phyloP scores from a whole-genome alignment of 225 moss, liverwort and hornwort genomes.

The Takakia lepidozioides region DNA sequence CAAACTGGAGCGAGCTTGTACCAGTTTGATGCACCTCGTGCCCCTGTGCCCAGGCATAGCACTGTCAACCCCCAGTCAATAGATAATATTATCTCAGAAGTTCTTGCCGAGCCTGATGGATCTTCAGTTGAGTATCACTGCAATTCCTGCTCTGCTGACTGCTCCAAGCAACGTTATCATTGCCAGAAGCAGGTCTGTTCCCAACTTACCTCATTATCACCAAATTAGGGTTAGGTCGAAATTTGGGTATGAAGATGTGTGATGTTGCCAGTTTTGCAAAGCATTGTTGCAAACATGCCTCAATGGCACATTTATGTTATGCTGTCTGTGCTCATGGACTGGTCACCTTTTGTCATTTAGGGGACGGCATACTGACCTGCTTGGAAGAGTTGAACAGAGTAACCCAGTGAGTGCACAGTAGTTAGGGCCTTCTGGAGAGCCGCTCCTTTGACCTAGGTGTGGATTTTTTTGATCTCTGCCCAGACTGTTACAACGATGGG shows the following conservation, averaged over 20 bases:
- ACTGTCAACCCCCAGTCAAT: constrained; percentile 20
- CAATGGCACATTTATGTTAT: too few species aligned
- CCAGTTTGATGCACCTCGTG: constrained; percentile 51
- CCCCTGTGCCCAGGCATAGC: constrained; percentile 35
- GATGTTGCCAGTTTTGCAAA: too few species aligned
- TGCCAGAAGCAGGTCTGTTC: constrained; percentile 98
- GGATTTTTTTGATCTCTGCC: constrained; percentile 99
- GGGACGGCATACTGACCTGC: too few species aligned
- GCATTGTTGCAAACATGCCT: too few species aligned
- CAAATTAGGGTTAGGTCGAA: too few species aligned
- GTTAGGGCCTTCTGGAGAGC: too few species aligned
- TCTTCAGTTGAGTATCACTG: constrained; percentile 89
- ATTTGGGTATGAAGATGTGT: too few species aligned
- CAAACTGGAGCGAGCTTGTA: constrained; percentile 71
- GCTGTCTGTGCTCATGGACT: too few species aligned
- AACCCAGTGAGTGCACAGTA: too few species aligned
- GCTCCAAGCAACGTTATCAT: constrained; percentile 96
- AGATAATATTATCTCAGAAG: constrained; percentile 67
- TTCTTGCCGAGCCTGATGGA: constrained; percentile 63
- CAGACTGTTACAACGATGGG: constrained; percentile 78
- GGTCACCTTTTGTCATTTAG: too few species aligned
- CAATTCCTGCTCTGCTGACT: constrained; percentile 83
- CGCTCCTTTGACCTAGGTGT: constrained; percentile 38
- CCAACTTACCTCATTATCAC: too few species aligned
- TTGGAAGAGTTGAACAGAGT: too few species aligned